phyloP scores from a whole-genome alignment of 2,329 filamentous ascomycete species.

The Fusarium acutatum region DNA sequence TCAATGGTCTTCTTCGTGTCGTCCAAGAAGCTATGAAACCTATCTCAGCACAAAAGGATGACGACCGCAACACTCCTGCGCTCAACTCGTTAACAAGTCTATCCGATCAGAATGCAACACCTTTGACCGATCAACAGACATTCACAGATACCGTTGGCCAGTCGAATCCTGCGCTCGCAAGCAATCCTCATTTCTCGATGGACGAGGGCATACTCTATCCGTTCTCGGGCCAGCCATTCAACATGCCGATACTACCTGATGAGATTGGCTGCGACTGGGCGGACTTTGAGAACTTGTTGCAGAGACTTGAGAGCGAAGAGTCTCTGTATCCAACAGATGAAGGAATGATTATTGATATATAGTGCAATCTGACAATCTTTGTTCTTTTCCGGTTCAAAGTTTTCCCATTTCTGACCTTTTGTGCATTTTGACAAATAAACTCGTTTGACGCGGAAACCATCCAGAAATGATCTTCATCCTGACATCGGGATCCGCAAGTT shows the following conservation, averaged over 20 bases:
- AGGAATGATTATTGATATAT: background rate
- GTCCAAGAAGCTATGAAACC: slow-evolving; percentile 4
- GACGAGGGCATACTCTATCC: background rate
- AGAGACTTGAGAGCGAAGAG: background rate
- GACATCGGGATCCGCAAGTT: slow-evolving; percentile 38
- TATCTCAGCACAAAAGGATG: accelerated
- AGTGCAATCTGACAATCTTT: background rate
- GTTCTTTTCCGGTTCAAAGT: accelerated
- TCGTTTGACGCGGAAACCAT: slow-evolving; percentile 16
- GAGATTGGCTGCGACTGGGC: slow-evolving; percentile 13
- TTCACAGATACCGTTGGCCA: background rate
- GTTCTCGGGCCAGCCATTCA: background rate
- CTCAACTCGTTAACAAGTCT: accelerated
- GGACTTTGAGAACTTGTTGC: background rate
- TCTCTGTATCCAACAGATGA: background rate
- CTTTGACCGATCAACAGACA: accelerated
- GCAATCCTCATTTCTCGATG: accelerated
- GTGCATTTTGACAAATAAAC: background rate
- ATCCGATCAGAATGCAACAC: accelerated
- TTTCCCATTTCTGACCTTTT: background rate
- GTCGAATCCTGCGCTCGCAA: accelerated
- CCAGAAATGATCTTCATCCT: slow-evolving; percentile 1
- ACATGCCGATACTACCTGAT: background rate
- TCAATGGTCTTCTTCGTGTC: background rate
- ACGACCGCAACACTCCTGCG: accelerated